Evolutionary conservation across 2,329 filamentous ascomycete genomes (phyloP), one percentile per base, ranked within the genome.

Genomic region (Rhinocladiella similis): DNA sequence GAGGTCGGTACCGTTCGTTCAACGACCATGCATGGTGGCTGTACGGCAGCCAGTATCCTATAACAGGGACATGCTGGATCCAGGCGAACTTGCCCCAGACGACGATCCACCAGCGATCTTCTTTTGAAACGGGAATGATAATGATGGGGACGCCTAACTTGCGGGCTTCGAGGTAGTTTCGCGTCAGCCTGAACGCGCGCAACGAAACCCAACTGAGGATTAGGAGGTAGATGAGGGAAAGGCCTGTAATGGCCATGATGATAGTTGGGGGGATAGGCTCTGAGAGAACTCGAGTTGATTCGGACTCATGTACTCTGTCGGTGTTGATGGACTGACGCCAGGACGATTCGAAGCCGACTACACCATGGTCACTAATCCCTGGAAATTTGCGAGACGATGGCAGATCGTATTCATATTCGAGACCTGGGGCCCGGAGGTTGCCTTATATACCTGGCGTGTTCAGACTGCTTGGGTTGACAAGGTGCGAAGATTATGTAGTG

Each of bases 91-190:
- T 19, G 2, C 42, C 25, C 6, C 52, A 53, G 12, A 50, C 27
- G 6, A 61, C 3, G 4, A 59, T 16, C 60, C 57, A 63, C 14
- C 38, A 49, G 4, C 38, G 22, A 38, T 61, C 62, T 39, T 64
- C 57, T 52, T 54, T 56, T 5, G 22, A 45, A 13, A 59, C 35
- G 3, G 60, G 62, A 14, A 56, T 25, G 18, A 63, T 35, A 19
- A 56, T 38, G 39, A 60, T 56, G 22, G 59, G 61, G 3, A 63
- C 46, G 13, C 59, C 59, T 1, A 60, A 14, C 42, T 56, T 57
- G 12, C 56, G 53, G 3, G 56, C 61, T 12, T 20, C 36, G n/a
- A 47, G 43, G 53, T 63, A 63, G 38, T 63, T 59, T 38, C 27
- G 19, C n/a, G 50, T 2, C 36, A 63, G 43, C 14, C 27, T 45